These are phyloP conservation scores for Dothideomycetes sp. DNA, from an alignment of 2,329 filamentous ascomycete genomes.

Conservation along the genomic window DNA sequence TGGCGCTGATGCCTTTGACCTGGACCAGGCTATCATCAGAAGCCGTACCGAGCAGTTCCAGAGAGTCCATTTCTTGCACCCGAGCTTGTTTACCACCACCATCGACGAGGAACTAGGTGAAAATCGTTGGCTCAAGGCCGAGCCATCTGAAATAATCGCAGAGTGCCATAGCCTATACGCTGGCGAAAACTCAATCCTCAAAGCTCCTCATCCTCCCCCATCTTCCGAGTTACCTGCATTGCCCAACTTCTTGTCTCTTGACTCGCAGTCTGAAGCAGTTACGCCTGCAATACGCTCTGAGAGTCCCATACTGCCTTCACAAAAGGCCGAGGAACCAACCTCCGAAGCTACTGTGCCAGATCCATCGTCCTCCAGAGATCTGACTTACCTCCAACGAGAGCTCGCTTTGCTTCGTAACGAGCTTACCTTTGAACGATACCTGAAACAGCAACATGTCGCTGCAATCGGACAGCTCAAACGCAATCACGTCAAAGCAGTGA, in stretches of 20 bases:
- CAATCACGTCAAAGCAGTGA: conserved; percentile 65
- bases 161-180: conserved; percentile 65
- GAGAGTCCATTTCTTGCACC: conserved; percentile 64
- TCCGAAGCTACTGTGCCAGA: not conserved
- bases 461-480: conserved; percentile 72
- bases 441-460: conserved; percentile 73
- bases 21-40: conserved; percentile 69
- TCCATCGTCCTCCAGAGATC: conserved; percentile 21
- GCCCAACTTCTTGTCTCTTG: conserved; percentile 27
- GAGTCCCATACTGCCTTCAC: conserved; percentile 1
- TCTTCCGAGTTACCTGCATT: conserved; percentile 37
- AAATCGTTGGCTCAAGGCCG: conserved; percentile 69
- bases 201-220: conserved; percentile 40
- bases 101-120: conserved; percentile 72
- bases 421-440: conserved; percentile 71
- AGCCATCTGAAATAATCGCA: conserved; percentile 69
- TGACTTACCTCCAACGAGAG: conserved; percentile 58
- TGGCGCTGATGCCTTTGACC: conserved; percentile 63
- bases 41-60: conserved; percentile 67
- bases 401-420: conserved; percentile 71
- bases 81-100: conserved; percentile 75
- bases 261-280: conserved; percentile 13
- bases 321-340: not conserved
- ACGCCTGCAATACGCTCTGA: too few relatives aligned
- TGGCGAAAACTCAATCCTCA: conserved; percentile 31